phyloP scores from a whole-genome alignment of 1,284 basidiomycete genomes.

The Paramarasmius palmivorus region DNA sequence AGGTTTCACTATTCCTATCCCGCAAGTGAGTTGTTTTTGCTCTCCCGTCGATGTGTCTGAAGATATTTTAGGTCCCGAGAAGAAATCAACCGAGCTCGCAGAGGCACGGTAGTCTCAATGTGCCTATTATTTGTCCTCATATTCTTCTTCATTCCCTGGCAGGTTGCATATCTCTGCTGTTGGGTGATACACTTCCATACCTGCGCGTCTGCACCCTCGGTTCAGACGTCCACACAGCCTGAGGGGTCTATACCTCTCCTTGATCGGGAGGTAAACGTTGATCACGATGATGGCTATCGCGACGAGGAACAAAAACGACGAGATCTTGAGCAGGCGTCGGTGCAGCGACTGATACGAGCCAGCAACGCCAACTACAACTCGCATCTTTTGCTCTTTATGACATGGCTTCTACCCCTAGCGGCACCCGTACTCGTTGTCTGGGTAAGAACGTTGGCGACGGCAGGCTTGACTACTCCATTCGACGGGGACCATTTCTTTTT shows the following conservation, averaged over 20 bases:
- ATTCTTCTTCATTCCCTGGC: constrained; percentile 81
- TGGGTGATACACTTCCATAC: constrained; percentile 76
- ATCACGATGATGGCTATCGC: not conserved
- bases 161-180: constrained; percentile 84
- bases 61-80: constrained; percentile 17
- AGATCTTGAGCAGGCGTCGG: not conserved
- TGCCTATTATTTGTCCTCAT: constrained; percentile 63
- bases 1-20: constrained; percentile 30
- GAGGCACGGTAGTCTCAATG: constrained; percentile 59
- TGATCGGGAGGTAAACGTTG: constrained; percentile 15
- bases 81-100: constrained; percentile 36
- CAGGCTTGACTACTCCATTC: constrained; percentile 74
- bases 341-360: constrained; percentile 4
- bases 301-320: not conserved
- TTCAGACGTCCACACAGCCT: constrained; percentile 20
- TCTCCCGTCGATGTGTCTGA: not conserved
- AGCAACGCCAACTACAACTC: constrained; percentile 51
- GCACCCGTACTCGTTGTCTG: constrained; percentile 86
- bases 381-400: constrained; percentile 76
- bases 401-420: constrained; percentile 80
- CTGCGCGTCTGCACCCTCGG: constrained; percentile 41
- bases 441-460: constrained; percentile 80
- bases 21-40: constrained; percentile 34
- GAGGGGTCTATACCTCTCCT: constrained; percentile 16
- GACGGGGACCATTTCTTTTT: constrained; percentile 77